Evolutionary conservation across 768 basidiomycete genomes (phyloP).

Genomic region (Serendipita sp.): DNA sequence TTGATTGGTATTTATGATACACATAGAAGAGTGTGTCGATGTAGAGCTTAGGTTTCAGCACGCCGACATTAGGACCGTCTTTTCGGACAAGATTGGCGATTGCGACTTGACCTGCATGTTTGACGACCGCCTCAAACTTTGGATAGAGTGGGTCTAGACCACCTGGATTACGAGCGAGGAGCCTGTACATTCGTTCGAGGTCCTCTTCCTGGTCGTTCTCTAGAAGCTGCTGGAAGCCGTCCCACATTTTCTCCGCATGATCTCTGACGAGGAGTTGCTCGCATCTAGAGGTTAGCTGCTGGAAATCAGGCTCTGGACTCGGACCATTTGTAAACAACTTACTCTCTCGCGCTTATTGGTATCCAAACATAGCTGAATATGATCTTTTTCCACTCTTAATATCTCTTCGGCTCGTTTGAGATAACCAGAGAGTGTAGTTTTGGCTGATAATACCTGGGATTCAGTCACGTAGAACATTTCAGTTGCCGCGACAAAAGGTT

Average conservation of each 20-base stretch:
- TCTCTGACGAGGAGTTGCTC: conserved; percentile 84
- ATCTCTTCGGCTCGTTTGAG: conserved; percentile 88
- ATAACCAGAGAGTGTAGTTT: conserved; percentile 85
- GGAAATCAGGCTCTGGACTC: conserved; percentile 35
- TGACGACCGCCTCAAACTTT: conserved; percentile 91
- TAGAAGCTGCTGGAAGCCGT: conserved; percentile 76
- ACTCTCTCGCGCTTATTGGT: conserved; percentile 66
- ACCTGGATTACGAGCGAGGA: conserved; percentile 75
- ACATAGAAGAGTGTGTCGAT: conserved; percentile 86
- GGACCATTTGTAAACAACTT: conserved; percentile 15
- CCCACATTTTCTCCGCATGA: conserved; percentile 75
- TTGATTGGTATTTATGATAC: conserved; percentile 80
- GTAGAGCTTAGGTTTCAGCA: conserved; percentile 80
- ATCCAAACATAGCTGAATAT: conserved; percentile 86
- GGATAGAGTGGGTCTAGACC: conserved; percentile 82
- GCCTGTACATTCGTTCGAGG: conserved; percentile 82
- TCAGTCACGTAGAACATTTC: conserved; percentile 86
- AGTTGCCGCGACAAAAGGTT: conserved; percentile 75
- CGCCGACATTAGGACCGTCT: conserved; percentile 33
- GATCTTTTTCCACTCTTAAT: conserved; percentile 83
- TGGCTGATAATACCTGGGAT: conserved; percentile 74
- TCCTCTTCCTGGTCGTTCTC: conserved; percentile 93
- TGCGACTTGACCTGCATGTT: conserved; percentile 68
- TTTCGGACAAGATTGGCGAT: conserved; percentile 53
- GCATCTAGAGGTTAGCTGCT: conserved; percentile 35